Conservation (phyloP, 805 yeast species). For the Lachancea sp. region DNA sequence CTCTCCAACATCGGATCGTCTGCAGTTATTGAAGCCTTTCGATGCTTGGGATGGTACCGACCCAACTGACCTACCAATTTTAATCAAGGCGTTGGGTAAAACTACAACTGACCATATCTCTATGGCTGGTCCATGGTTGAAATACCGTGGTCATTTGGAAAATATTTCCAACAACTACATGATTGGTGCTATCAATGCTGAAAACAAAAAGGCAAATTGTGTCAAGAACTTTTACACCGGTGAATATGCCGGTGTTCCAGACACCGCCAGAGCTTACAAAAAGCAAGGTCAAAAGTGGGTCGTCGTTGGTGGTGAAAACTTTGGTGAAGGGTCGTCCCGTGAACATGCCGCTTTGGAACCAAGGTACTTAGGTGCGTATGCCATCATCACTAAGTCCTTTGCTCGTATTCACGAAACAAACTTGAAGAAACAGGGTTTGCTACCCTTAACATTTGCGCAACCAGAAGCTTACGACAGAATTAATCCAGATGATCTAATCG, state of each 20-base stretch:
- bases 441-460: slow-evolving; percentile 90
- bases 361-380: slow-evolving; percentile 97
- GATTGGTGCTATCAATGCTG: slow-evolving; percentile 99
- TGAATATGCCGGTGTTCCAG: slow-evolving; percentile 92
- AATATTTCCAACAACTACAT: slow-evolving; percentile 98
- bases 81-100: slow-evolving; percentile 94
- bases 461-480: slow-evolving; percentile 91
- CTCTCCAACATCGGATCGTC: slow-evolving; percentile 89
- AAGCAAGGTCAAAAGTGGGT: slow-evolving; percentile 91
- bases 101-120: slow-evolving; percentile 99
- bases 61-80: slow-evolving; percentile 79
- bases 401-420: slow-evolving; percentile 99
- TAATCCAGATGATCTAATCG: slow-evolving; percentile 83
- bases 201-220: slow-evolving; percentile 88
- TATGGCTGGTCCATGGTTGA: slow-evolving; percentile 99
- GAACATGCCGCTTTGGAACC: slow-evolving; percentile 99
- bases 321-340: slow-evolving; percentile 99
- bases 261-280: slow-evolving; percentile 91
- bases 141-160: slow-evolving; percentile 99
- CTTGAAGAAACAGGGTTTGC: slow-evolving; percentile 98
- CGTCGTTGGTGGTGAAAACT: slow-evolving; percentile 97
- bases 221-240: slow-evolving; percentile 89
- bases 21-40: slow-evolving; percentile 91
- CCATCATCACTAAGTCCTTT: slow-evolving; percentile 94
- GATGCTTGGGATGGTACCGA: slow-evolving; percentile 96